These are phyloP conservation scores for Phalaenopsis aphrodite DNA, from an alignment of 106 monocot species.

Conservation along the genomic window DNA sequence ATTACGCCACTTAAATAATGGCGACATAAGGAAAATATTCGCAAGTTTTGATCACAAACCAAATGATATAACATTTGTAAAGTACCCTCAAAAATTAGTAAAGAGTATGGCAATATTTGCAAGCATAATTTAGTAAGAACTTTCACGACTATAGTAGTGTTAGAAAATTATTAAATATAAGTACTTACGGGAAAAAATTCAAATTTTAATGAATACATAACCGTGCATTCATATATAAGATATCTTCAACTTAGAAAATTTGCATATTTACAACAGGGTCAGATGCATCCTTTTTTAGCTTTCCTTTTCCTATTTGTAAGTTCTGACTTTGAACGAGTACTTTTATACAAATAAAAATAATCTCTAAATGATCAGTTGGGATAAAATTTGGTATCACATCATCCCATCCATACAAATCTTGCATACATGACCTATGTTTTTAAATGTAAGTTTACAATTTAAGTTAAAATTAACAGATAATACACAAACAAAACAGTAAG, in stretches of 20 bases:
- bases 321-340: neutral
- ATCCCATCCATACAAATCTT: neutral
- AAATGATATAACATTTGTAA: neutral
- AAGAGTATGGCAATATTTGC: neutral
- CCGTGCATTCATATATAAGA: neutral
- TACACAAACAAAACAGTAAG: too few species aligned
- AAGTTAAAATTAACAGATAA: too few species aligned
- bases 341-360: neutral
- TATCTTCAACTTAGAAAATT: neutral
- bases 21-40: neutral
- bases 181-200: neutral
- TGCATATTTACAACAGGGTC: neutral
- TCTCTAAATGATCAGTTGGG: neutral
- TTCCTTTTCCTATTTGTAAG: neutral
- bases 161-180: neutral
- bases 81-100: neutral
- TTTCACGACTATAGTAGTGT: neutral
- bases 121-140: neutral
- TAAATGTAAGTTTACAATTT: too few species aligned
- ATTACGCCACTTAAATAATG: neutral
- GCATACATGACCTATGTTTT: too few species aligned
- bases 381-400: neutral
- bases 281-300: neutral
- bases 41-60: neutral
- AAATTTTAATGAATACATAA: neutral